These are phyloP conservation scores for Clitopilus hobsonii DNA, from an alignment of 768 basidiomycete genomes.

Conservation along the genomic window DNA sequence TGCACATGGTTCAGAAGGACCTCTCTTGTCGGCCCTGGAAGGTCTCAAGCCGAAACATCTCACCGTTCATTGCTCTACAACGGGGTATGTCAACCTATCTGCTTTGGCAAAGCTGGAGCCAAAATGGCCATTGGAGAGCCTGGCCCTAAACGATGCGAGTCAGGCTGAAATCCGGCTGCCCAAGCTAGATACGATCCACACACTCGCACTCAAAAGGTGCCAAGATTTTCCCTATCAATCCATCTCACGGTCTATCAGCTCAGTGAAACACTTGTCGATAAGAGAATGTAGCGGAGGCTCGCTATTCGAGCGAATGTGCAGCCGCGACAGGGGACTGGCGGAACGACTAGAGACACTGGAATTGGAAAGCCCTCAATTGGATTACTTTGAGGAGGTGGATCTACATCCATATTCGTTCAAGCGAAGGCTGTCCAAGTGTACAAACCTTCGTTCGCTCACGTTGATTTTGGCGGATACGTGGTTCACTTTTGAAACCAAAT, in stretches of 20 bases:
- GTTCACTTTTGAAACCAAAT: neutral
- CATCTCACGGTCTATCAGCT: neutral
- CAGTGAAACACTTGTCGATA: neutral
- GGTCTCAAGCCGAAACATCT: neutral
- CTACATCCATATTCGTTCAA: neutral
- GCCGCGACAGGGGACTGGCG: neutral
- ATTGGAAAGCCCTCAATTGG: neutral
- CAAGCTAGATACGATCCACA: neutral
- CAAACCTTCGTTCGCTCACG: neutral
- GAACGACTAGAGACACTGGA: neutral
- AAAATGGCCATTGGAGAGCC: neutral
- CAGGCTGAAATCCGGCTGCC: too few species aligned
- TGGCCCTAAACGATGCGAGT: neutral
- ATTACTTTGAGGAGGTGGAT: neutral
- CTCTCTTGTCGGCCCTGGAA: neutral
- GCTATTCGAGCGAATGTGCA: neutral
- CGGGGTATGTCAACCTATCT: neutral
- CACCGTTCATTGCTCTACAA: neutral
- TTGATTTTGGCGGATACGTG: neutral
- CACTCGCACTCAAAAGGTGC: neutral
- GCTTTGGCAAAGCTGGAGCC: neutral
- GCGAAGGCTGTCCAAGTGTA: neutral
- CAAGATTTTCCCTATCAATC: neutral
- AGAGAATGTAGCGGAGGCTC: neutral
- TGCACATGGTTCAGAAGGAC: neutral